These are phyloP conservation scores for Oropetium thomaeum DNA, from an alignment of 176 grass and related monocot species.

Conservation along the genomic window DNA sequence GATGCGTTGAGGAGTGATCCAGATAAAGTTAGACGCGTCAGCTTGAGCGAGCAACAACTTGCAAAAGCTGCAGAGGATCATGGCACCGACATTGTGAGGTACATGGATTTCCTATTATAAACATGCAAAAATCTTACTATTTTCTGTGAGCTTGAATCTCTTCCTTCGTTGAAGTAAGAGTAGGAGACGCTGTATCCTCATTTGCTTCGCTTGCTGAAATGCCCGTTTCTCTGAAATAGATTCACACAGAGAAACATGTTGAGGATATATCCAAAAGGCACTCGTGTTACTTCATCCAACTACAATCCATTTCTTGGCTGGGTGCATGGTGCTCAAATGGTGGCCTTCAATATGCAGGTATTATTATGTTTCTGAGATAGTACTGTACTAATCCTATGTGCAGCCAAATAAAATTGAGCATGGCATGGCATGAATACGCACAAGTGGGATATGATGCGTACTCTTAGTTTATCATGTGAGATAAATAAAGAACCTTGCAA, in stretches of 20 bases:
- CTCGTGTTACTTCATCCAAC: constrained; percentile 82
- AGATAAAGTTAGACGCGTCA: constrained; percentile 76
- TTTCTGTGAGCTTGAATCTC: neutral
- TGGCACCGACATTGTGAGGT: constrained; percentile 67
- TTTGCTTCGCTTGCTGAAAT: constrained; percentile 19
- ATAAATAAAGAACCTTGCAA: neutral
- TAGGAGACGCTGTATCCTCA: neutral
- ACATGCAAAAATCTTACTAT: neutral
- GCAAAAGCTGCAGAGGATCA: constrained; percentile 62
- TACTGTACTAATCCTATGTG: neutral
- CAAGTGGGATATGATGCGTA: neutral
- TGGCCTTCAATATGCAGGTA: constrained; percentile 99
- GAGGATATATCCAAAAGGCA: constrained; percentile 86
- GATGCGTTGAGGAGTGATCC: constrained; percentile 77
- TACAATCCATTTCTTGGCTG: constrained; percentile 93
- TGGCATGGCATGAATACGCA: neutral
- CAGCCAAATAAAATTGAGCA: neutral
- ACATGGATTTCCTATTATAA: neutral
- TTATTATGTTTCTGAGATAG: neutral
- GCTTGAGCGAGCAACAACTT: constrained; percentile 88
- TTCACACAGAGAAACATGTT: constrained; percentile 91
- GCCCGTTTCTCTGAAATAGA: constrained; percentile 35
- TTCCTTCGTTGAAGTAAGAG: too few species aligned
- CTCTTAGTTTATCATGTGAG: neutral
- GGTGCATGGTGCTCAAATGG: constrained; percentile 96